Base-by-base conservation (phyloP, 2,329 filamentous ascomycete genomes). In the Penicillium thymicola region DNA sequence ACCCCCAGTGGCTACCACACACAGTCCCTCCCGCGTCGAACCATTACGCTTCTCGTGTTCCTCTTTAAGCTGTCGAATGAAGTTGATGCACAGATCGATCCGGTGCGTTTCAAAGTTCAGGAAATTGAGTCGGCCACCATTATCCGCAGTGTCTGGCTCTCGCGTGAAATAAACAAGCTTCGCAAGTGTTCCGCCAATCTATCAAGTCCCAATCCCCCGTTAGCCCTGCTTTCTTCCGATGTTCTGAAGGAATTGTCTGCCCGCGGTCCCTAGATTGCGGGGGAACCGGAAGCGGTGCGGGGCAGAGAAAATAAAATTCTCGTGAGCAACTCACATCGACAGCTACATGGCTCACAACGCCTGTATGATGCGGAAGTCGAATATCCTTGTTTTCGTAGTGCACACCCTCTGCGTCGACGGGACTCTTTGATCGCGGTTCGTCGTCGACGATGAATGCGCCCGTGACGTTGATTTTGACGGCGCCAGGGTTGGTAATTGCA, bases 121-220 rank as follows among this genome's bases (percentile, higher is more conserved):
- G 71, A 99, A 99, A 75, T 96, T 96, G 52, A 99, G 81, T 25
- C 94, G 87, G 54, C 94, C 94, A 54, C 94, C 94, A 48, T 89
- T 87, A 65, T 92, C 89, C 28, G 82, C 84, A 13, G 88, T 89
- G 70, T 89, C 84, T 41, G 89, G 84, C 75, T 97, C 94, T 63
- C 90, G 89, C 18, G 92, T 94, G 71, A 97, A 97, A 79, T 97
- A 99, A 58, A 99, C 94, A 44, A 99, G 85, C 78, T 99, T 99
- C 63, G 92, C 92, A 34, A 99, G 81, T 16, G 92, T 96, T 64
- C 94, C 94, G 63, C 94, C 94, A 74, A 99, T 97, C 90, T 96
- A 72, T 59, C 32, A 60, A 51, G 13, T 46, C 13, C 40, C 38
- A 46, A 37, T 53, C 11, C 23, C 14, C 4, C 5, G 25, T 50